Evolutionary conservation across 345 rosid genomes (phyloP).

Genomic region (Arabidopsis arenosa): DNA sequence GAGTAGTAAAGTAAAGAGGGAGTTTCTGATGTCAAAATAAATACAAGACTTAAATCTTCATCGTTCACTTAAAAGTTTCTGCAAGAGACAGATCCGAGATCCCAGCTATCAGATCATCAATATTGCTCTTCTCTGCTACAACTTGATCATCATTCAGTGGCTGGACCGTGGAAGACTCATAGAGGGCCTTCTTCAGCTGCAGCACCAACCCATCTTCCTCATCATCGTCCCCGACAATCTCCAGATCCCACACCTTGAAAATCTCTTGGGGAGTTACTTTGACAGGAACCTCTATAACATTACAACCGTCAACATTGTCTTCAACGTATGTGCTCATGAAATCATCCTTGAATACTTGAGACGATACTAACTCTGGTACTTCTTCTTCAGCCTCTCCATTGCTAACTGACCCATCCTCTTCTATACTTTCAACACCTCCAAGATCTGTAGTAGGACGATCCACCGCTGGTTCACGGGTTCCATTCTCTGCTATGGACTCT

Average conservation of each 20-base stretch:
- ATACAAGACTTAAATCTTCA: background rate
- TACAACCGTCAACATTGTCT: conserved; percentile 17
- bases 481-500: conserved; percentile 41
- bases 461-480: conserved; percentile 30
- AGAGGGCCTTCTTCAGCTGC: conserved; percentile 57
- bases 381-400: conserved; percentile 15
- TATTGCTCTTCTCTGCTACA: conserved; percentile 40
- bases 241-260: conserved; percentile 76
- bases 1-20: background rate
- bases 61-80: conserved; percentile 31
- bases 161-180: conserved; percentile 36
- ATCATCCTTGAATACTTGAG: conserved; percentile 43
- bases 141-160: conserved; percentile 41
- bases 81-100: conserved; percentile 63
- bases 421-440: conserved; percentile 15
- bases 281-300: conserved; percentile 25
- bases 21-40: conserved; percentile 1
- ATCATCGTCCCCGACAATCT: conserved; percentile 54
- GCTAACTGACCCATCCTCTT: conserved; percentile 17
- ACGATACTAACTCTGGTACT: conserved; percentile 4
- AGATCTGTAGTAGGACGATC: conserved; percentile 15
- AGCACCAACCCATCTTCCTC: conserved; percentile 61
- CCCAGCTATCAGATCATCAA: conserved; percentile 56
- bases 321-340: conserved; percentile 36
- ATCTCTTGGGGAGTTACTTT: conserved; percentile 47